Evolutionary conservation across 305 asterid species (phyloP).

Genomic region (Plantago lanceolata): DNA sequence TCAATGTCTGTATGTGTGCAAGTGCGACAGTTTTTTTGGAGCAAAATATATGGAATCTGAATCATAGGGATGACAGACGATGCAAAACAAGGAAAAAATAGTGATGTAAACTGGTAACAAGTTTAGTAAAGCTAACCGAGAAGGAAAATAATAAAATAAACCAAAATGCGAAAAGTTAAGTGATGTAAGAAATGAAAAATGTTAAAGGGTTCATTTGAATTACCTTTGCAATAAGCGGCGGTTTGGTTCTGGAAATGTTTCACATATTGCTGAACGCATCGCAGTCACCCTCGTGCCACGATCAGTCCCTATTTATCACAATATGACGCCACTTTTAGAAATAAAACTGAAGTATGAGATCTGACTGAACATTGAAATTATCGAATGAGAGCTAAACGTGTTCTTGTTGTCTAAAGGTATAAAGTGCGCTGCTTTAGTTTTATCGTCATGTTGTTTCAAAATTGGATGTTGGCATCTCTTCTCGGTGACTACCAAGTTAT

Average conservation of each 20-base stretch:
- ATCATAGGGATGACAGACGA: no score
- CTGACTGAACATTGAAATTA: not conserved
- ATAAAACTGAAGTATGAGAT: conserved; percentile 14
- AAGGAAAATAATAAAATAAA: not conserved
- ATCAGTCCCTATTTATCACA: conserved; percentile 55
- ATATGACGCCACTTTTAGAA: conserved; percentile 7
- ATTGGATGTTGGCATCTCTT: conserved; percentile 3
- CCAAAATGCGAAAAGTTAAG: conserved; percentile 4
- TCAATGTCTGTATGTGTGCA: not conserved
- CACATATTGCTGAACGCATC: conserved; percentile 91
- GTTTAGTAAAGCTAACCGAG: no score
- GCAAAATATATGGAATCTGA: no score
- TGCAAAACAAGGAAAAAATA: no score
- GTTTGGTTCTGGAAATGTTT: conserved; percentile 99
- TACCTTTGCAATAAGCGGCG: conserved; percentile 93
- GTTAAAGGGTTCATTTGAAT: not conserved
- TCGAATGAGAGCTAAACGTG: not conserved
- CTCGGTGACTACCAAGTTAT: conserved; percentile 2
- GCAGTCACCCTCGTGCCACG: conserved; percentile 71
- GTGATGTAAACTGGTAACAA: no score
- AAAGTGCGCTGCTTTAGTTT: not conserved
- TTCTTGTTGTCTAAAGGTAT: not conserved
- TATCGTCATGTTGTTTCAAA: conserved; percentile 16
- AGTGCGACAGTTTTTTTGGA: not conserved
- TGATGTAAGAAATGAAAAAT: not conserved